Base-by-base conservation (phyloP, 805 yeast species). In the Metschnikowia orientalis region DNA sequence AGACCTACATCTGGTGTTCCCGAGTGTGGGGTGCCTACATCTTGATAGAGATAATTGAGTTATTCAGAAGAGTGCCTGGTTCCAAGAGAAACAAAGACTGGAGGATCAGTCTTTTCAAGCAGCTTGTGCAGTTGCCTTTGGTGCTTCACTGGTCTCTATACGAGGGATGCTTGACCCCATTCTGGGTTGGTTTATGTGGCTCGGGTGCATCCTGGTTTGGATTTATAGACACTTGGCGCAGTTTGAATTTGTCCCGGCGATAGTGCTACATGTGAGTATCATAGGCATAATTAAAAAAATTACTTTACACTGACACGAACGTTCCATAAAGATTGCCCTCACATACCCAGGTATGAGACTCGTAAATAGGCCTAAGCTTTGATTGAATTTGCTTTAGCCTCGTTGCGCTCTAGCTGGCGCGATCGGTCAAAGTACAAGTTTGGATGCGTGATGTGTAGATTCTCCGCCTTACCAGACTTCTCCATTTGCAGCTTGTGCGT, bases 351-450 rank as follows among this genome's bases (percentile, higher is more conserved):
- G n/a, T n/a, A n/a, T n/a, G n/a, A n/a, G n/a, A n/a, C n/a, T n/a
- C n/a, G n/a, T n/a, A n/a, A n/a, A n/a, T n/a, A n/a, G 8, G 7
- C n/a, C 11, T 17, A 22, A n/a, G 25, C 12, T 23, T 26, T 24
- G 23, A 21, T 20, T 8, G 40, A 9, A 8, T 15, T 35, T 9
- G 40, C 28, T 28, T 40, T 40, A 15, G 40, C 16, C 26, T 48
- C 53, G 30, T 39, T 40, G 32, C 52, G 51, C 33, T 73, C 79
- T 38, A 77, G 59, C 42, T 77, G 77, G 42, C 81, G 64, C 17
- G 85, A 77, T 47, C 94, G 70, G 43, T 83, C 90, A 54, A 81
- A 90, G 59, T 88, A 92, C 41, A 81, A 70, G 52, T 89, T 88
- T 4, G 98, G 97, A 61, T 88, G 95, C 11, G 74, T 74, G 35